Evolutionary conservation across 2,329 filamentous ascomycete genomes (phyloP).

Genomic region (Fusarium compactum): DNA sequence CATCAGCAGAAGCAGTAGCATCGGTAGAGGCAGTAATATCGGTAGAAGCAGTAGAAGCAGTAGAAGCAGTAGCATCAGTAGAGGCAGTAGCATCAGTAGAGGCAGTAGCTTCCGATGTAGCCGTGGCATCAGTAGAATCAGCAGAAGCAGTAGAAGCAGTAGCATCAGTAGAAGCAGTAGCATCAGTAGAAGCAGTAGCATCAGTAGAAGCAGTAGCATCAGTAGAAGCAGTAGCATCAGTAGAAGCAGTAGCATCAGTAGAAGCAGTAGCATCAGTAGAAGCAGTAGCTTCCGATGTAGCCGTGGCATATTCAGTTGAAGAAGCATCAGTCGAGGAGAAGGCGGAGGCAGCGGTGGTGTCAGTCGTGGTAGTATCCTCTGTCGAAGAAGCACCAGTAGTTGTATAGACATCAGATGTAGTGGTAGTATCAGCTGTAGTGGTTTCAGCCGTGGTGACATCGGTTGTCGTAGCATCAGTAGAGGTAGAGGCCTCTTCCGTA

Average conservation of each 20-base stretch:
- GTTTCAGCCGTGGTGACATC: conserved; percentile 21
- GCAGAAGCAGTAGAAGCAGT: not conserved
- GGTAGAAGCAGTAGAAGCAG: too few species aligned
- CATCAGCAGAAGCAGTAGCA: not conserved
- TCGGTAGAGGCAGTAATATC: too few species aligned
- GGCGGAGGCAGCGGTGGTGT: conserved; percentile 8
- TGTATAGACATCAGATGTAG: conserved; percentile 19
- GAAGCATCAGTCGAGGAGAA: conserved; percentile 13
- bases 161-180: too few species aligned
- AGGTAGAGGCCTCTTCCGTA: conserved; percentile 21
- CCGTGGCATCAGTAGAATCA: too few species aligned
- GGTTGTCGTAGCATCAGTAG: conserved; percentile 16
- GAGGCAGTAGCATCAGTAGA: too few species aligned
- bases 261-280: too few species aligned
- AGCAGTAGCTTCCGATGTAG: not conserved
- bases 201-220: too few species aligned
- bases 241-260: too few species aligned
- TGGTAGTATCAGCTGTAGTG: conserved; percentile 19
- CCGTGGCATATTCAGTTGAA: conserved; percentile 17
- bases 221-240: too few species aligned
- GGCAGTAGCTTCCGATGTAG: not conserved
- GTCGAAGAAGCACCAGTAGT: conserved; percentile 7
- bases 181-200: too few species aligned
- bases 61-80: too few species aligned
- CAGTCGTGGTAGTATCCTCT: conserved; percentile 5